Base-by-base conservation (phyloP, 2,329 filamentous ascomycete species). In the Ustulina deusta region DNA sequence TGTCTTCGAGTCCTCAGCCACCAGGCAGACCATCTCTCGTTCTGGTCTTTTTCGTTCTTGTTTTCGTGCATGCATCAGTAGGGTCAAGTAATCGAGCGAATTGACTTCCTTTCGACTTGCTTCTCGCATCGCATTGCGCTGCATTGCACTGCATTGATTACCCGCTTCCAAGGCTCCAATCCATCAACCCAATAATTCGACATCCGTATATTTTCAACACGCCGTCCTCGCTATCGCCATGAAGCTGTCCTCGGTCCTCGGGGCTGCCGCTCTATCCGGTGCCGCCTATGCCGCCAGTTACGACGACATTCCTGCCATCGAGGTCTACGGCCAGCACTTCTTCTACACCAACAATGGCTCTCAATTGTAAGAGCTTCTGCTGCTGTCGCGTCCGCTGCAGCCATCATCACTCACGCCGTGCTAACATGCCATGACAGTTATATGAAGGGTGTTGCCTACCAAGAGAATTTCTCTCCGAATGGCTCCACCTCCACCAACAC, bases 371-470 rank as follows among this genome's bases (percentile, higher is more conserved):
- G 68, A 67, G 52, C 51, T 34, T 25, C 34, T 10, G 1, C 10
- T 10, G 17, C 27, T 13, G 32, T 29, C 20, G 15, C 10, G 10
- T 54, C 38, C 9, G 9, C 3, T 11, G 9, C 17, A 9, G 38
- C 13, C 10, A 36, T 11, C 34, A 36, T 36, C 34, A 6, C 34
- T 15, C 13, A 11, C 7, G 3, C 17, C 13, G 13, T 58, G 38
- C 74, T 74, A 74, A 72, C 65, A 54, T n/a, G 36, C 38, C 20
- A 61, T 70, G 42, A 51, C 48, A 78, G 75, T 83, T 97, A 90
- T 86, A 93, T 98, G 81, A 93, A 91, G 81, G 96, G 96, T 83
- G 86, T 99, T 74, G 96, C 96, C 73, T 99, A 99, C 84, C 96
- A 99, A 85, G 89, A 94, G 83, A 92, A 95, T 75, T 85, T 85